phyloP scores from a whole-genome alignment of 78 protist genomes.

The Chrysochromulina tobinii region DNA sequence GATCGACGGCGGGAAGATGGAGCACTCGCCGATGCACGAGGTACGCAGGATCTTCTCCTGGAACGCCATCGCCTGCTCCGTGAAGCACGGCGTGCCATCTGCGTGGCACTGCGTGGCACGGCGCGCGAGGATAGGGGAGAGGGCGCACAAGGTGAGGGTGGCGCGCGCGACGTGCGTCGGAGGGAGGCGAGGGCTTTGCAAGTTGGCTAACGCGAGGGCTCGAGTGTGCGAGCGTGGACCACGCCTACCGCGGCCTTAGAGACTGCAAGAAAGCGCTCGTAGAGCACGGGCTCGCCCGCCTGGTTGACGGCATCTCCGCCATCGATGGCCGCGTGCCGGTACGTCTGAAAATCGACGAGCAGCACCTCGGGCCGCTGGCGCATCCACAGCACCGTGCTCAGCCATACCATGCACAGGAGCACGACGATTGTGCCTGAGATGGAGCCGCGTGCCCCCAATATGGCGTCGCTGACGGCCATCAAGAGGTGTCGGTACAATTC shows the following conservation, averaged over 20 bases:
- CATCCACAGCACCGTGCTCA: neutral
- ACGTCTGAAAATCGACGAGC: slow-evolving; percentile 12
- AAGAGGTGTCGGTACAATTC: neutral
- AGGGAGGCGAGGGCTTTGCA: too few species aligned
- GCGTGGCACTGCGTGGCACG: neutral
- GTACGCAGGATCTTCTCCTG: neutral
- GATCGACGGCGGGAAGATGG: neutral
- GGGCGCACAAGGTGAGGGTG: too few species aligned
- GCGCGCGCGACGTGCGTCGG: too few species aligned
- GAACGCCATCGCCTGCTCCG: neutral
- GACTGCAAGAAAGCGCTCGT: neutral
- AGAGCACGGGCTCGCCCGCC: neutral
- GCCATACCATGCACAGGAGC: neutral
- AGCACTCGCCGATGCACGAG: neutral
- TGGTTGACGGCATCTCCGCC: neutral
- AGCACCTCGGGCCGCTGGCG: neutral
- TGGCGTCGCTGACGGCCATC: neutral
- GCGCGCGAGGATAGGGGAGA: neutral
- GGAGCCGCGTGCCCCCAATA: neutral
- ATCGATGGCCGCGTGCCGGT: too few species aligned
- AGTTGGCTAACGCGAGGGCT: too few species aligned
- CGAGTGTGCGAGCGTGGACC: neutral
- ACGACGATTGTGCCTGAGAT: neutral
- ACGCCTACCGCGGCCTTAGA: neutral
- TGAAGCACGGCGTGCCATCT: neutral